Conservation (phyloP, 75 land plant genomes). For the Adiantum capillusveneris region DNA sequence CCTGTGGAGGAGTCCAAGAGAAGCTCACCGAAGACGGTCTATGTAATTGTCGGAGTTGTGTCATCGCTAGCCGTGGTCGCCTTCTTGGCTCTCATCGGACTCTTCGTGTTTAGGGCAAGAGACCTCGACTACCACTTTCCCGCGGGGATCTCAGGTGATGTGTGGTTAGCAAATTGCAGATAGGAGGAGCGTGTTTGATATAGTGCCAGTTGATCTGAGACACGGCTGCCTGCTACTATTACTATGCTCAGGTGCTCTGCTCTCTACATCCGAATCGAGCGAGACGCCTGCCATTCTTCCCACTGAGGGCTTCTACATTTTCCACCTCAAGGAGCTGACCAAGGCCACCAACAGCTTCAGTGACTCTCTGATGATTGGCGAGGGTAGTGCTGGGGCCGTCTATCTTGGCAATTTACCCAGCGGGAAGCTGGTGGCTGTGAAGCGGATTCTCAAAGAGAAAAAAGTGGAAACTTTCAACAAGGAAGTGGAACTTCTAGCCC, state of each 20-base stretch:
- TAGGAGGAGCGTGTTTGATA: neutral
- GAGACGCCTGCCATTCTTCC: constrained; percentile 14
- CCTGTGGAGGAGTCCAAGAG: no score
- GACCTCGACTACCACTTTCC: neutral
- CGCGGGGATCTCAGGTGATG: neutral
- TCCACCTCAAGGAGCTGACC: constrained; percentile 35
- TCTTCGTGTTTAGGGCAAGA: constrained; percentile 4
- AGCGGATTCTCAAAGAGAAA: constrained; percentile 20
- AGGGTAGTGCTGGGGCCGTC: constrained; percentile 45
- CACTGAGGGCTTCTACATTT: constrained; percentile 46
- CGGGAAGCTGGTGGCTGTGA: constrained; percentile 41
- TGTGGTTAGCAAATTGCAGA: neutral
- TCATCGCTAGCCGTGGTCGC: neutral
- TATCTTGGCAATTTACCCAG: constrained; percentile 41
- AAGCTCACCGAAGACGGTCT: neutral
- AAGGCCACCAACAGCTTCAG: constrained; percentile 35
- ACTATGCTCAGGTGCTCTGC: neutral
- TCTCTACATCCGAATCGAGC: neutral
- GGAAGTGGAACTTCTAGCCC: constrained; percentile 41
- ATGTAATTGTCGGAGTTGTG: neutral
- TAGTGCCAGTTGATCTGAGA: no score
- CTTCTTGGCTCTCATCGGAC: neutral
- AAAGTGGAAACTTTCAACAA: constrained; percentile 33
- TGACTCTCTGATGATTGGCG: constrained; percentile 19
- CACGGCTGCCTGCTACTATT: neutral